Conservation (phyloP, 257 asterid species). For the Verbena officinalis region DNA sequence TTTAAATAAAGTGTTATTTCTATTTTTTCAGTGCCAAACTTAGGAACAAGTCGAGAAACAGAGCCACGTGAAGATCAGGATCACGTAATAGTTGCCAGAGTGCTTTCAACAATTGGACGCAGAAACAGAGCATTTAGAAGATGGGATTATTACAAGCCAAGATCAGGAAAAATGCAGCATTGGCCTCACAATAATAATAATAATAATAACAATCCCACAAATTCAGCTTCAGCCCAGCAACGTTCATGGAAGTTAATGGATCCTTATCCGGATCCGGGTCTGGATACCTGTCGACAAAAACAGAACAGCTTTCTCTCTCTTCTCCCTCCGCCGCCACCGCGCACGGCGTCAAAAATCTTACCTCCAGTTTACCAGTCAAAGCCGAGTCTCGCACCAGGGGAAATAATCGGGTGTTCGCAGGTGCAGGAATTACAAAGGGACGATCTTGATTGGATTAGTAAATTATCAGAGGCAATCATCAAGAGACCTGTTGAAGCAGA, state of each 20-base stretch:
- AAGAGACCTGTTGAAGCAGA: slow-evolving; percentile 6
- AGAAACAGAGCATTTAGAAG: slow-evolving; percentile 35
- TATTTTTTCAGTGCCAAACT: slow-evolving; percentile 38
- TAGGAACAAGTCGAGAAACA: slow-evolving; percentile 29
- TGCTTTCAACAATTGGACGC: slow-evolving; percentile 31
- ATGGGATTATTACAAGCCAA: slow-evolving; percentile 36
- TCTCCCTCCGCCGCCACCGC: slow-evolving; percentile 59
- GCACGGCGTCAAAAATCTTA: slow-evolving; percentile 43
- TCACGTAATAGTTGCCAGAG: slow-evolving; percentile 9
- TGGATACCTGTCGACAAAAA: slow-evolving; percentile 21
- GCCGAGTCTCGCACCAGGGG: neutral
- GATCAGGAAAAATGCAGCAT: slow-evolving; percentile 42
- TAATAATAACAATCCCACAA: neutral
- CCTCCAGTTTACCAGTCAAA: slow-evolving; percentile 35
- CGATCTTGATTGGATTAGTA: slow-evolving; percentile 34
- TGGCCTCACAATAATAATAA: slow-evolving; percentile 25
- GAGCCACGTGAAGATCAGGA: slow-evolving; percentile 22
- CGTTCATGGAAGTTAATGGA: slow-evolving; percentile 21
- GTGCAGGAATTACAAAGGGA: slow-evolving; percentile 10
- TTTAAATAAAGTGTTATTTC: neutral
- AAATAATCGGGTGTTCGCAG: slow-evolving; percentile 17
- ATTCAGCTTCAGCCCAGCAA: neutral
- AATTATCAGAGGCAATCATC: slow-evolving; percentile 33
- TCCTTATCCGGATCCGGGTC: slow-evolving; percentile 22
- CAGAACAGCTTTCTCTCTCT: slow-evolving; percentile 40